Evolutionary conservation across 371 early-diverging fungal species (phyloP).

Genomic region (Actinomortierella wolfii): DNA sequence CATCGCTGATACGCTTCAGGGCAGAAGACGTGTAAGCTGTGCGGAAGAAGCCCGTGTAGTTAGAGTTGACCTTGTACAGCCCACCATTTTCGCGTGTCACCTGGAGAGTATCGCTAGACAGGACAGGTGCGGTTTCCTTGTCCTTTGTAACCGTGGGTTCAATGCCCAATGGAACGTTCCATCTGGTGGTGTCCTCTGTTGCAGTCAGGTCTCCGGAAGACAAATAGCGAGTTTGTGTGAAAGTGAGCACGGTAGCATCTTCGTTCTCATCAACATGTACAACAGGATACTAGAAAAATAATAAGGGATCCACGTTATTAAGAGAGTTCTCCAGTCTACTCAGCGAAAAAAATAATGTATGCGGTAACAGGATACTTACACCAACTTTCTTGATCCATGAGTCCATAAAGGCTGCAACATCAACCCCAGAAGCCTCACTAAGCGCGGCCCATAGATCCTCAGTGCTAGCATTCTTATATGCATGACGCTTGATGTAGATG

Average conservation of each 20-base stretch:
- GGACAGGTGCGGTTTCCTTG: constrained; percentile 43
- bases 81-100: constrained; percentile 52
- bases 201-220: constrained; percentile 73
- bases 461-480: constrained; percentile 82
- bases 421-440: constrained; percentile 66
- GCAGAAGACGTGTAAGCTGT: constrained; percentile 69
- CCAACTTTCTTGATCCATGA: constrained; percentile 86
- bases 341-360: neutral
- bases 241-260: constrained; percentile 53
- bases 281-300: constrained; percentile 64
- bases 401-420: constrained; percentile 78
- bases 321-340: no score
- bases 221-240: constrained; percentile 77
- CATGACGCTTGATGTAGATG: constrained; percentile 76
- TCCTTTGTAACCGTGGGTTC: constrained; percentile 37
- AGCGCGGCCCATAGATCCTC: constrained; percentile 86
- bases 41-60: constrained; percentile 67
- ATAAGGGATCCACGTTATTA: neutral
- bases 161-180: constrained; percentile 69
- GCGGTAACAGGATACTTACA: constrained; percentile 42
- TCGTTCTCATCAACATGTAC: constrained; percentile 62
- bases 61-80: constrained; percentile 61
- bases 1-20: constrained; percentile 57
- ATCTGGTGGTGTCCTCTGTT: constrained; percentile 63
- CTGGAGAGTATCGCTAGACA: constrained; percentile 52